Base-by-base conservation (phyloP, 768 basidiomycete species). In the Crucibulum laeve region DNA sequence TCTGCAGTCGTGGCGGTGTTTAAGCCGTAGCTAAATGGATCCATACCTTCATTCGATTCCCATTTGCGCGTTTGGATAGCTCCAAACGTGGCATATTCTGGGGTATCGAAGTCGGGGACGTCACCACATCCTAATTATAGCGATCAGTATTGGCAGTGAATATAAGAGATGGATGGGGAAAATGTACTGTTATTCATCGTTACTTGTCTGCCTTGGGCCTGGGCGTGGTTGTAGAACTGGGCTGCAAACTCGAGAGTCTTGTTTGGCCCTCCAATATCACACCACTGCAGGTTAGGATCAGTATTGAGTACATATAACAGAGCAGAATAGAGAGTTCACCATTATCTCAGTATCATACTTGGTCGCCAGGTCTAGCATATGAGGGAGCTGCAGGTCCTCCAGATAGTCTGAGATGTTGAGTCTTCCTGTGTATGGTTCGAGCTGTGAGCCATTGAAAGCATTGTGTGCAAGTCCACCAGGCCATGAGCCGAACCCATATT, bases 1-100 rank as follows among this genome's bases (percentile, higher is more conserved):
- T 51, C 54, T 1, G 63, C 57, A 41, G 62, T 54, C 23, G 76
- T 77, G 7, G 63, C 67, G 3, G 61, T 58, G 48, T 76, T 71
- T 24, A 69, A 55, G 0, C 79, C 79, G 40, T 74, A 80, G 43
- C 70, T 74, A 39, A 53, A 66, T 0, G 77, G 76, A 49, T 78
- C 76, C 66, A 82, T 72, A 21, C 78, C 80, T 47, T 79, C 81
- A 25, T 60, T 76, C 8, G 70, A 77, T 52, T 82, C 80, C 81
- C 80, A 82, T 25, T 61, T 68, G 18, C 58, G 57, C 0, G 71
- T 64, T 21, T 76, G 73, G 18, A 73, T 64, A 4, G 71, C 65
- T 13, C 67, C 68, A 30, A 76, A 79, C 1, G 61, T 59, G 1
- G 66, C 62, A 43, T 79, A 79, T 48, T 81, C 80, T 0, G 80